Evolutionary conservation across 352 stramenopile species (phyloP), one percentile per base, ranked within the genome.

Genomic region (Pythium monospermum): DNA sequence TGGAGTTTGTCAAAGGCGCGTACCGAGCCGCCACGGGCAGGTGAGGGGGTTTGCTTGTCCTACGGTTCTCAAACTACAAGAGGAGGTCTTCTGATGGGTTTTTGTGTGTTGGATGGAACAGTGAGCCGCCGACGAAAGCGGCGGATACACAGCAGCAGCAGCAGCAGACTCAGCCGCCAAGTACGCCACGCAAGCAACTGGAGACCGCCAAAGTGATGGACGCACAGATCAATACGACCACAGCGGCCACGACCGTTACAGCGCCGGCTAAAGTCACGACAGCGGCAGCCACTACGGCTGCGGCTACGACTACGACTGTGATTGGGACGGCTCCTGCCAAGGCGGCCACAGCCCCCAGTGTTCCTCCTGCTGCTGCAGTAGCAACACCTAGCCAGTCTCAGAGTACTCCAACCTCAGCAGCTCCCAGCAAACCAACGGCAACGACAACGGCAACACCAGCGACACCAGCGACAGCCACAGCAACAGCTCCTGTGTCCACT

Each of bases 1-100:
- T 90, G 11, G 54, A 60, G 35, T 85, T 69, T 49, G 38, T 90
- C 7, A 71, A 62, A 23, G 43, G 77, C 40, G 66, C 73, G n/a
- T 92, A 81, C 33, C 69, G 71, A 12, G 42, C 18, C 2, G 48
- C 63, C 3, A 72, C 82, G 4, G 74, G 73, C 22, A 82, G 76
- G 80, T 91, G 51, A 31, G 57, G 49, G 11, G 21, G 6, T n/a
- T 52, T 16, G 28, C 2, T 28, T 38, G 11, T 0, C 12, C 23
- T 15, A 19, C 22, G n/a, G 25, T 4, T 7, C 16, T n/a, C n/a
- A n/a, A n/a, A n/a, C n/a, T n/a, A n/a, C n/a, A n/a, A 13, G 30
- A 13, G 30, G 13, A 13, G 30, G 13, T 35, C 30, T 8, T 35
- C 30, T 15, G 2, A 37, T 49, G 28, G 2, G 7, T 36, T 38